Evolutionary conservation across 129 eudicot genomes (phyloP).

Genomic region (Lactuca sativa): DNA sequence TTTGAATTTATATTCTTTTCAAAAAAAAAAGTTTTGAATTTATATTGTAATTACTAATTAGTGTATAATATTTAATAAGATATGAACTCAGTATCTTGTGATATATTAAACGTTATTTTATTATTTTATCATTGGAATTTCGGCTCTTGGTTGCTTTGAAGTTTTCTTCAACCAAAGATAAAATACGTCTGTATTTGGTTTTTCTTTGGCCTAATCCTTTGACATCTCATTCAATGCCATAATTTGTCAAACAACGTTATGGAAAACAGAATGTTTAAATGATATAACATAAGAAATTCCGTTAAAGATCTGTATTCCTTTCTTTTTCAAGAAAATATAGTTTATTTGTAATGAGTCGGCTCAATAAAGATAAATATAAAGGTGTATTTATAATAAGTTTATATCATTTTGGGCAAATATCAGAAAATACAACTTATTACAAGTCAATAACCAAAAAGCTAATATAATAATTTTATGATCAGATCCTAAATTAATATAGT

Average conservation of each 20-base stretch:
- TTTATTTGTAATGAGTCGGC: background rate
- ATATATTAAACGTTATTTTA: background rate
- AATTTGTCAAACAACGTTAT: constrained; percentile 6
- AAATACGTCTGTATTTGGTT: background rate
- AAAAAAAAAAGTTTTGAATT: background rate
- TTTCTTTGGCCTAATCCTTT: background rate
- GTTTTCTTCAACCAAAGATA: background rate
- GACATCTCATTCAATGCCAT: background rate
- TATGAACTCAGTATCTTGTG: background rate
- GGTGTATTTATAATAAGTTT: background rate
- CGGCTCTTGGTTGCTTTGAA: constrained; percentile 7
- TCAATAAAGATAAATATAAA: background rate
- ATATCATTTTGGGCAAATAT: background rate
- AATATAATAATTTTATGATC: too few relatives aligned
- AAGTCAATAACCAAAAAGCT: too few relatives aligned
- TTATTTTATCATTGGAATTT: background rate
- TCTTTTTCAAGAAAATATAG: background rate
- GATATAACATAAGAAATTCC: constrained; percentile 3
- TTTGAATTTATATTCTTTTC: background rate
- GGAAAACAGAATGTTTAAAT: background rate
- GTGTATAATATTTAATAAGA: background rate
- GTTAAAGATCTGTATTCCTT: background rate
- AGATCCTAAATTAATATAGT: too few relatives aligned
- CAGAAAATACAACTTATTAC: too few relatives aligned
- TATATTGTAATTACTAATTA: background rate